phyloP scores from a whole-genome alignment of 768 basidiomycete genomes.

The Lactarius psammicola region DNA sequence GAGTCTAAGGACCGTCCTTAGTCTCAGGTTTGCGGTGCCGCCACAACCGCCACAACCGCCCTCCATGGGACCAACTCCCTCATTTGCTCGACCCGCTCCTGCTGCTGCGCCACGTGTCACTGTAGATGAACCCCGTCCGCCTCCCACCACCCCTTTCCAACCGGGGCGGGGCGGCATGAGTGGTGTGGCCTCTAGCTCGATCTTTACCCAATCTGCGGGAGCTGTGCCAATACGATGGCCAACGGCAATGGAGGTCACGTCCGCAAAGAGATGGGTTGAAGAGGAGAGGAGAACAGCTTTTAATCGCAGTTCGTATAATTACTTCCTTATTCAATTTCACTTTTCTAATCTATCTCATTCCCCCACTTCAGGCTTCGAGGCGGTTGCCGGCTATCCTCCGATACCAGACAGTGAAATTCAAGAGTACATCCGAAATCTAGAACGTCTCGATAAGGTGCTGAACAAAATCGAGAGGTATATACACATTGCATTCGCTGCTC shows the following conservation, averaged over 20 bases:
- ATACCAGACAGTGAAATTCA: constrained; percentile 12
- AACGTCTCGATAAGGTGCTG: constrained; percentile 21
- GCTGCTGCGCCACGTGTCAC: background rate
- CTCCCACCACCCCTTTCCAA: constrained; percentile 7
- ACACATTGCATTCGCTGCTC: constrained; percentile 3
- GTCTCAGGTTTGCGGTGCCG: background rate
- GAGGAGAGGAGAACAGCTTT: constrained; percentile 12
- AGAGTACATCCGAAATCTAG: constrained; percentile 23
- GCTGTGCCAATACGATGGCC: constrained; percentile 1
- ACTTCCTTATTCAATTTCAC: background rate
- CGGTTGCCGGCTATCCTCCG: background rate
- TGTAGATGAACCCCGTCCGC: constrained; percentile 4
- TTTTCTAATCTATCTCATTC: background rate
- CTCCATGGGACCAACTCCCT: background rate
- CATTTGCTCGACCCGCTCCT: constrained; percentile 1
- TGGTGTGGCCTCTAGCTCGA: too few relatives aligned
- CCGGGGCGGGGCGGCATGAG: too few relatives aligned
- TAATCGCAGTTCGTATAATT: background rate
- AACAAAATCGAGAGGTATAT: constrained; percentile 16
- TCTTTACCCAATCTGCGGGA: background rate
- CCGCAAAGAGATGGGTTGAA: constrained; percentile 16
- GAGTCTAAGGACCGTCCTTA: constrained; percentile 13
- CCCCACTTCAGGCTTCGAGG: constrained; percentile 1
- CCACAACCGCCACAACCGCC: constrained; percentile 19
- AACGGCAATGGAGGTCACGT: background rate